phyloP scores from a whole-genome alignment of 345 rosid genomes.

The Salix dunnii region DNA sequence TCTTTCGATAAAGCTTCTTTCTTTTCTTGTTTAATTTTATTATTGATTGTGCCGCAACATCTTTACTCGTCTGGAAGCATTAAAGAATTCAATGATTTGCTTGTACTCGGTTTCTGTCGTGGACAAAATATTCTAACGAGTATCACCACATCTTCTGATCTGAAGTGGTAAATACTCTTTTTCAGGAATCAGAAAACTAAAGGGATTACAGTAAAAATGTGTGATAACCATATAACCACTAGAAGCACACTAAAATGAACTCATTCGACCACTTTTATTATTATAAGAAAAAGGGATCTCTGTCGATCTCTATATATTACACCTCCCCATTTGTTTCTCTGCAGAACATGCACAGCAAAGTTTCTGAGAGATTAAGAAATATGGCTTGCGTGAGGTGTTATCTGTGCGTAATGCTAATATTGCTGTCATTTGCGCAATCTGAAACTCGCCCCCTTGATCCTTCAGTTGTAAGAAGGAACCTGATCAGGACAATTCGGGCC shows the following conservation, averaged over 20 bases:
- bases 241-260: not conserved
- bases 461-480: slow-evolving; percentile 9
- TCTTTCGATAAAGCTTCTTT: too few species aligned
- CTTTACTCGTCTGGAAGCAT: too few species aligned
- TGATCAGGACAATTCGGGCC: slow-evolving; percentile 12
- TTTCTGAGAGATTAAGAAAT: not conserved
- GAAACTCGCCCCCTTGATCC: slow-evolving; percentile 14
- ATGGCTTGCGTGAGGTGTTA: slow-evolving; percentile 16
- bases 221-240: not conserved
- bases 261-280: slow-evolving; percentile 10
- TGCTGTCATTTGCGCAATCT: not conserved
- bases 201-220: not conserved
- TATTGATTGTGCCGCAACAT: too few species aligned
- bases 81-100: not conserved
- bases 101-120: not conserved
- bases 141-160: not conserved
- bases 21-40: too few species aligned
- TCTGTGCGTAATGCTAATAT: slow-evolving; percentile 15
- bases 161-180: not conserved
- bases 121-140: not conserved
- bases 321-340: not conserved
- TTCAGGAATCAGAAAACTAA: not conserved
- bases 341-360: not conserved
- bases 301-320: slow-evolving; percentile 1
- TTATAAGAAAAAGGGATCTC: not conserved